phyloP scores from a whole-genome alignment of 345 rosid species.

The Xanthoceras sorbifolium region DNA sequence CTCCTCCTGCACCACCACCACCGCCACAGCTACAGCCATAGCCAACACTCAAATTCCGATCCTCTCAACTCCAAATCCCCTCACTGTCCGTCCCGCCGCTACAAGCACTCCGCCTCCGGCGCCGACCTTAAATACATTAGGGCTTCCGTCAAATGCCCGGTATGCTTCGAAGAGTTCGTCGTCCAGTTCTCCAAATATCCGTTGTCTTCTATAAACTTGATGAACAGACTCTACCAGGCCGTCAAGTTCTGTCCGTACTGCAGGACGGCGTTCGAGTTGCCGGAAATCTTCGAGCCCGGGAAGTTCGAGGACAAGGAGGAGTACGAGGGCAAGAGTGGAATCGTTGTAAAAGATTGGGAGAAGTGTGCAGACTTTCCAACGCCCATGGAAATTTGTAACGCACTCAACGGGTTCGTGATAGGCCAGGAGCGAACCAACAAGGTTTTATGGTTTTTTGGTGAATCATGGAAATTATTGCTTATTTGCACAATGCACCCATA shows the following conservation, averaged over 20 bases:
- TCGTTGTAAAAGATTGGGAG: slow-evolving; percentile 28
- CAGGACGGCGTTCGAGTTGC: slow-evolving; percentile 77
- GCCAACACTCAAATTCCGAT: slow-evolving; percentile 13
- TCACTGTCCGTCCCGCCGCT: slow-evolving; percentile 28
- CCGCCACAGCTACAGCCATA: slow-evolving; percentile 11
- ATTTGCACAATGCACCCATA: no score
- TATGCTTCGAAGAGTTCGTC: slow-evolving; percentile 68
- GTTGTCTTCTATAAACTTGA: slow-evolving; percentile 59
- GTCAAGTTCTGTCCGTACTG: slow-evolving; percentile 73
- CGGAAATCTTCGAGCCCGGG: slow-evolving; percentile 77
- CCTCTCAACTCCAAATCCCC: slow-evolving; percentile 10
- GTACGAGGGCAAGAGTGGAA: slow-evolving; percentile 12
- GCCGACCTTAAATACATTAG: slow-evolving; percentile 58
- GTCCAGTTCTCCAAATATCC: slow-evolving; percentile 81
- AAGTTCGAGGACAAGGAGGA: slow-evolving; percentile 48
- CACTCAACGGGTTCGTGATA: slow-evolving; percentile 77
- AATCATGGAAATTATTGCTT: not conserved
- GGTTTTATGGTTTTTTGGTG: slow-evolving; percentile 37
- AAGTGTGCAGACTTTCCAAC: slow-evolving; percentile 63
- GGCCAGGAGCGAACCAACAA: slow-evolving; percentile 94
- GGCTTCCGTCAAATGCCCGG: slow-evolving; percentile 76
- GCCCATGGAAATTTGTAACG: slow-evolving; percentile 74
- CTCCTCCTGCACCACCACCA: not conserved
- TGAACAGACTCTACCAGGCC: slow-evolving; percentile 74
- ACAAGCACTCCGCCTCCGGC: slow-evolving; percentile 37